These are phyloP conservation scores for Hippophae tibetana DNA, from an alignment of 306 rosid species.

Conservation along the genomic window DNA sequence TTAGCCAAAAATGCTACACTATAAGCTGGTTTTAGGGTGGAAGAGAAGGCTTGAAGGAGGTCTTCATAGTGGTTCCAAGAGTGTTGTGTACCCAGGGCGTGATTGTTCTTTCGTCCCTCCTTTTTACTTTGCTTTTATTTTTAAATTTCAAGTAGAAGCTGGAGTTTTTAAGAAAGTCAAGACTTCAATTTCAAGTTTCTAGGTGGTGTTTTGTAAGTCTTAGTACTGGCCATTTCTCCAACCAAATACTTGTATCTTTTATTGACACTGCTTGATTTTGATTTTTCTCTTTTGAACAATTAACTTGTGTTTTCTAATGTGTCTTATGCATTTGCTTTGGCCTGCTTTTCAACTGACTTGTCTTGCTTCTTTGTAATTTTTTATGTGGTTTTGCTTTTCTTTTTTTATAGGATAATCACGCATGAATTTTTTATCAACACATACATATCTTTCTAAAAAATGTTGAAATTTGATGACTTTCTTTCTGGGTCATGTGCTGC, in stretches of 20 bases:
- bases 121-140: neutral
- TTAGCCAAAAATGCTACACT: too few relatives aligned
- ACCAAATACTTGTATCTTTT: neutral
- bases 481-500: conserved; percentile 10
- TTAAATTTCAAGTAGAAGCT: neutral
- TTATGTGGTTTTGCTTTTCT: too few relatives aligned
- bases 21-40: too few relatives aligned
- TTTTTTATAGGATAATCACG: too few relatives aligned
- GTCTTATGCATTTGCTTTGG: too few relatives aligned
- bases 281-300: neutral
- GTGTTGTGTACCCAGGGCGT: too few relatives aligned
- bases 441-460: conserved; percentile 4
- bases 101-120: too few relatives aligned
- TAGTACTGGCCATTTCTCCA: neutral
- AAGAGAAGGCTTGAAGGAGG: too few relatives aligned
- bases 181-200: neutral
- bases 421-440: neutral
- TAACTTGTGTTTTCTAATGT: neutral
- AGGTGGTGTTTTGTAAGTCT: neutral
- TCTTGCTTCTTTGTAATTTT: too few relatives aligned
- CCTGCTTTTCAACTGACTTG: too few relatives aligned
- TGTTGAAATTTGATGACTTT: neutral
- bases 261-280: neutral
- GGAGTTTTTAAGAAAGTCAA: neutral
- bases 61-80: too few relatives aligned